Evolutionary conservation across 345 rosid species (phyloP).

Genomic region (Salix purpurea): DNA sequence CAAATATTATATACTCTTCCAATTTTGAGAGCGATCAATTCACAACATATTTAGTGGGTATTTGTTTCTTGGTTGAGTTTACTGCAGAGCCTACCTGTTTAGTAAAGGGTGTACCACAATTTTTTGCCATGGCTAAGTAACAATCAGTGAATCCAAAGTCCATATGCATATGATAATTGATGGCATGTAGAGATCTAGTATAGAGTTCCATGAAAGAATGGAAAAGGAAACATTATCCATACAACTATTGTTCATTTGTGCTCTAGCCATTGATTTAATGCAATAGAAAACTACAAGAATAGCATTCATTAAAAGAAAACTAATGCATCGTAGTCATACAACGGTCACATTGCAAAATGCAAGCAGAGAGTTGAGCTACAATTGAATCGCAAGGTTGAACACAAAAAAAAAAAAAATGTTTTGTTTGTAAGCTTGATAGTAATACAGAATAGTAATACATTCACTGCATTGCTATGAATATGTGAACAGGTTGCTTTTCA

Average conservation of each 20-base stretch:
- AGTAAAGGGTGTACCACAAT: not conserved
- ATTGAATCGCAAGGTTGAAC: not conserved
- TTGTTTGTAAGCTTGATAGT: not conserved
- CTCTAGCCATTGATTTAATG: not conserved
- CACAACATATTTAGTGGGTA: too few relatives aligned
- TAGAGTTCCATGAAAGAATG: too few relatives aligned
- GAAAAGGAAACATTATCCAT: not conserved
- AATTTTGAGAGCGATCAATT: too few relatives aligned
- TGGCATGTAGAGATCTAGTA: too few relatives aligned
- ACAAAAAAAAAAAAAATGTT: too few relatives aligned
- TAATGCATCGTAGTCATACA: not conserved
- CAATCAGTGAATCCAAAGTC: not conserved
- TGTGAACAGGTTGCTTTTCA: constrained; percentile 6
- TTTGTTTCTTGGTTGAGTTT: too few relatives aligned
- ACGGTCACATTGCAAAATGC: not conserved
- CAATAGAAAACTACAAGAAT: not conserved
- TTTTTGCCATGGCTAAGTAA: not conserved
- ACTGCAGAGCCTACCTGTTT: too few relatives aligned
- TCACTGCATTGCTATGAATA: not conserved
- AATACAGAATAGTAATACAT: not conserved
- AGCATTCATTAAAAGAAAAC: not conserved
- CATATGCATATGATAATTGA: not conserved
- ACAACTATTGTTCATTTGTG: not conserved
- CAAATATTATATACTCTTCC: too few relatives aligned
- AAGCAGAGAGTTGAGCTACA: not conserved